These are phyloP conservation scores for Haberlea rhodopensis DNA, from an alignment of 257 asterid species.

Conservation along the genomic window DNA sequence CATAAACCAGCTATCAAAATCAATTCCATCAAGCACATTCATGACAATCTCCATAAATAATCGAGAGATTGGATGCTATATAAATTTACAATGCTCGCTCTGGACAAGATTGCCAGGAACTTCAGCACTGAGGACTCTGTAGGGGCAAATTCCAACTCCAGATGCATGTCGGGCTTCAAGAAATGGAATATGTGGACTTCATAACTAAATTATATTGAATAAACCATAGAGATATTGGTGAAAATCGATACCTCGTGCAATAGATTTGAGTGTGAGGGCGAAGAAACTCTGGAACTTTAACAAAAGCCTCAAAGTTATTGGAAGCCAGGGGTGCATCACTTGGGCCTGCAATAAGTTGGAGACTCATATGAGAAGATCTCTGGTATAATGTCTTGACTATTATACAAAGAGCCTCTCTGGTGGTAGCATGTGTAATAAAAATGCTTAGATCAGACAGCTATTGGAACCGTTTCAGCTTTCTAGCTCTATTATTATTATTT, in stretches of 20 bases:
- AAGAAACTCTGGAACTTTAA: conserved; percentile 90
- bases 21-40: not conserved
- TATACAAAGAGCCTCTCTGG: conserved; percentile 10
- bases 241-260: conserved; percentile 75
- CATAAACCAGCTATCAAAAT: conserved; percentile 4
- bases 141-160: conserved; percentile 10
- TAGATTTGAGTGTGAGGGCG: conserved; percentile 93
- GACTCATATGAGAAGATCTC: conserved; percentile 21
- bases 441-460: conserved; percentile 11
- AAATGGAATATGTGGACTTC: not conserved
- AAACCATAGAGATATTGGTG: conserved; percentile 19
- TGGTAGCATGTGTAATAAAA: conserved; percentile 7
- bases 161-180: conserved; percentile 12
- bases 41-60: not conserved
- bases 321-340: conserved; percentile 93
- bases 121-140: not conserved
- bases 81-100: conserved; percentile 1
- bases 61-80: not conserved
- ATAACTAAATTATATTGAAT: not conserved
- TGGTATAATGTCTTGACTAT: conserved; percentile 14
- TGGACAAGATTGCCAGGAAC: not conserved
- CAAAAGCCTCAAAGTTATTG: conserved; percentile 88
- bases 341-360: conserved; percentile 65
- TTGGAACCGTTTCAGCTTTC: conserved; percentile 14
- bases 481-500: conserved; percentile 4